phyloP scores from a whole-genome alignment of 495 filamentous ascomycete species.

The Rhizodiscina lignyota region DNA sequence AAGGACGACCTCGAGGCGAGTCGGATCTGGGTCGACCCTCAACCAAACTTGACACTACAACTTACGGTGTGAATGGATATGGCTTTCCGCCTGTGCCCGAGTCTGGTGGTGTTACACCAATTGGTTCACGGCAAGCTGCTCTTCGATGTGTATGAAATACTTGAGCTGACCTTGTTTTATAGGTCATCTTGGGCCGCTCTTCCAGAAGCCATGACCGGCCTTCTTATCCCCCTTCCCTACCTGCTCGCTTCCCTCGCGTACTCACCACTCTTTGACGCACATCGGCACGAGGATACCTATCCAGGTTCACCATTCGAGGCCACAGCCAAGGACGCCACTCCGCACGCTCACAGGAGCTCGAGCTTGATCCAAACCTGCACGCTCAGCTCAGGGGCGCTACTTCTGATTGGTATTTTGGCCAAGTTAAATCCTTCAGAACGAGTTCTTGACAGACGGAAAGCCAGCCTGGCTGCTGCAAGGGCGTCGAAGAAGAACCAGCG shows the following conservation, averaged over 20 bases:
- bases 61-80: conserved; percentile 7
- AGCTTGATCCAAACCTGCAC: conserved; percentile 19
- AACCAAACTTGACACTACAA: conserved; percentile 1
- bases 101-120: neutral
- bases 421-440: conserved; percentile 15
- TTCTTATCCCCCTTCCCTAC: conserved; percentile 14
- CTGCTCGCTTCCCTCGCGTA: conserved; percentile 12
- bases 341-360: too few species aligned
- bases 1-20: conserved; percentile 18
- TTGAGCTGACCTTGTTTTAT: too few species aligned
- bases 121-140: neutral
- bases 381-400: conserved; percentile 23
- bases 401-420: conserved; percentile 22
- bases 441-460: conserved; percentile 20
- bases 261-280: too few species aligned
- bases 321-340: too few species aligned
- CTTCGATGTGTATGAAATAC: too few species aligned
- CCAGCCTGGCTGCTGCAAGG: conserved; percentile 3
- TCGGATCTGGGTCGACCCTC: conserved; percentile 15
- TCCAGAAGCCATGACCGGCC: conserved; percentile 9
- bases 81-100: conserved; percentile 13
- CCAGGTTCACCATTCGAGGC: too few species aligned
- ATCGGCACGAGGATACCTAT: too few species aligned
- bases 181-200: conserved; percentile 3
- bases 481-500: neutral